Evolutionary conservation across 306 rosid species (phyloP).

Genomic region (Vigna reflexopilosa): DNA sequence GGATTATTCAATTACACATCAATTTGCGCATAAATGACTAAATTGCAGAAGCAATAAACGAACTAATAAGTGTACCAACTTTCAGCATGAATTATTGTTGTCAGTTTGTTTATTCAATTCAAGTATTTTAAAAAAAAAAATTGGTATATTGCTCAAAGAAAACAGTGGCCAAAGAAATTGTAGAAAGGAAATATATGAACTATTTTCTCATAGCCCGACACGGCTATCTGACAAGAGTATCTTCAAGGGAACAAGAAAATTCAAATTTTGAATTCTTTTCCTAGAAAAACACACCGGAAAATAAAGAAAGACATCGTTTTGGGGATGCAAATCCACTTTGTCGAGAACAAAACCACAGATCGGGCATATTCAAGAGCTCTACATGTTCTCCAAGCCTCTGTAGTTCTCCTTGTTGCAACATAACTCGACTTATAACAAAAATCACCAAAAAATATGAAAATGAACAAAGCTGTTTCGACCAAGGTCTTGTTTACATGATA

Average conservation of each 20-base stretch:
- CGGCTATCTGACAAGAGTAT: conserved; percentile 34
- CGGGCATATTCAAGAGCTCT: conserved; percentile 38
- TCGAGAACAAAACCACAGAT: conserved; percentile 47
- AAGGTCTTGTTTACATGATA: not conserved
- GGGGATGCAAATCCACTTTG: conserved; percentile 29
- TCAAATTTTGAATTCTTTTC: conserved; percentile 45
- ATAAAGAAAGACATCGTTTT: conserved; percentile 12
- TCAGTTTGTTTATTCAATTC: not conserved
- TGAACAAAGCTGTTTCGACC: not conserved
- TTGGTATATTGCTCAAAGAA: not conserved
- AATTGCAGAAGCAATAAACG: not conserved
- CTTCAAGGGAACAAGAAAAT: conserved; percentile 27
- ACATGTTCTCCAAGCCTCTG: conserved; percentile 21
- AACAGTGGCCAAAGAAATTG: not conserved
- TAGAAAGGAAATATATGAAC: conserved; percentile 13
- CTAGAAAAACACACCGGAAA: conserved; percentile 18
- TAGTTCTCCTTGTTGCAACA: conserved; percentile 31
- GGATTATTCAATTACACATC: conserved; percentile 33
- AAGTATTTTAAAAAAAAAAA: not conserved
- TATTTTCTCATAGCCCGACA: conserved; percentile 29
- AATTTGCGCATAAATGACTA: conserved; percentile 2
- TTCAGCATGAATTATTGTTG: not conserved
- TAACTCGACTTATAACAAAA: not conserved
- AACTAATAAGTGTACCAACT: not conserved
- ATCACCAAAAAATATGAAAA: not conserved